Base-by-base conservation (phyloP, 805 yeast genomes). In the Yarrowia sp. region DNA sequence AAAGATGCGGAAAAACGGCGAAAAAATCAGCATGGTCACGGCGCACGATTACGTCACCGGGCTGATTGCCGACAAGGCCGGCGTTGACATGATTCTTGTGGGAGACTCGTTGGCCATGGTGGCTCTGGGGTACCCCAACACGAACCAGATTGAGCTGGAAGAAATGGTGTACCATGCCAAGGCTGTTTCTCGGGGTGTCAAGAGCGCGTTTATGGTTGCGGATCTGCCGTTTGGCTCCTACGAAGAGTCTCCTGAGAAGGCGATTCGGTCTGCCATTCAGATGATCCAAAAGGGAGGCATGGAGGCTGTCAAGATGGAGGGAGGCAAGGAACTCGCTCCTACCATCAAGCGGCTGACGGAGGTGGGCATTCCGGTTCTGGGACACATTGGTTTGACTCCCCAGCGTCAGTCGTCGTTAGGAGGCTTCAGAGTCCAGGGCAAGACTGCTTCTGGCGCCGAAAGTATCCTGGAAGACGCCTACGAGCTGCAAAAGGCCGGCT, bases 71-170 rank as follows among this genome's bases (percentile, higher is more conserved):
- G 87, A 88, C 30, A 76, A 81, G 17, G 85, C 93, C 0, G 83
- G 84, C 0, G 82, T 86, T 2, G 98, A 94, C 72, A 82, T 88
- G 68, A 81, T 88, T 8, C 81, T 94, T 2, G 87, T 94, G 4
- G 99, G 99, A 3, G 99, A 94, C 76, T 93, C 98, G 0, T 79
- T 95, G 33, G 92, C 97, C 0, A 94, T 92, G 97, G 93, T 91
- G 0, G 84, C 96, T 0, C 81, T 91, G 70, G 99, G 99, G 0
- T 88, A 89, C 74, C 82, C 75, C 56, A 72, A 76, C 44, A 81
- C 98, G 0, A 86, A 88, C 69, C 90, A 90, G 73, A 78, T 95
- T 34, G 83, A 87, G 2, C 84, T 92, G 64, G 93, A 91, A 12
- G 84, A 95, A 76, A 91, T 92, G 79, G 76, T 89, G 38, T 89